phyloP scores from a whole-genome alignment of 306 rosid species.

The Vigna trinervia region DNA sequence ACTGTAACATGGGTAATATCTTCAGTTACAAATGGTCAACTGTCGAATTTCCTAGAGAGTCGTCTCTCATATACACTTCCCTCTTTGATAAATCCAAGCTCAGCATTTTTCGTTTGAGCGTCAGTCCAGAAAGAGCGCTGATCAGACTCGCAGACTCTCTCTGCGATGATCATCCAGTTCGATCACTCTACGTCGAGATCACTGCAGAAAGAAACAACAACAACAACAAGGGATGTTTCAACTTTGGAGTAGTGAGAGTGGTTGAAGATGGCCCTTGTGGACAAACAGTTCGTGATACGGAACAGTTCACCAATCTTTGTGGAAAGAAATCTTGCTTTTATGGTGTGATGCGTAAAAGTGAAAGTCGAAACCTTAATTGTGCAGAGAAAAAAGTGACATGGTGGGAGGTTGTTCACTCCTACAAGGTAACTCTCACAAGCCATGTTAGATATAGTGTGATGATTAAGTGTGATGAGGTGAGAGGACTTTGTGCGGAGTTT shows the following conservation, averaged over 20 bases:
- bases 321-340: neutral
- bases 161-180: neutral
- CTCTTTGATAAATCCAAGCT: neutral
- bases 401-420: neutral
- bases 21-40: neutral
- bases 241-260: neutral
- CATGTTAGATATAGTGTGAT: too few species aligned
- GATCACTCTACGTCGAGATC: neutral
- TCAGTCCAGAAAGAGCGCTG: neutral
- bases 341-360: neutral
- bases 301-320: neutral
- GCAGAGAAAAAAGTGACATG: neutral
- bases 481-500: neutral
- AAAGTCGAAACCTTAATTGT: too few species aligned
- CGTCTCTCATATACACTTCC: neutral
- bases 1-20: neutral
- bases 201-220: neutral
- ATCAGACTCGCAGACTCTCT: neutral
- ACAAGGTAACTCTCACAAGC: too few species aligned
- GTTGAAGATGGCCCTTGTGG: neutral
- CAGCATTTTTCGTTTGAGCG: neutral
- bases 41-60: neutral
- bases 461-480: neutral
- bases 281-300: neutral
- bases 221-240: neutral